These are phyloP conservation scores for Tolypocladium album DNA, from an alignment of 2,329 filamentous ascomycete genomes.

Conservation along the genomic window DNA sequence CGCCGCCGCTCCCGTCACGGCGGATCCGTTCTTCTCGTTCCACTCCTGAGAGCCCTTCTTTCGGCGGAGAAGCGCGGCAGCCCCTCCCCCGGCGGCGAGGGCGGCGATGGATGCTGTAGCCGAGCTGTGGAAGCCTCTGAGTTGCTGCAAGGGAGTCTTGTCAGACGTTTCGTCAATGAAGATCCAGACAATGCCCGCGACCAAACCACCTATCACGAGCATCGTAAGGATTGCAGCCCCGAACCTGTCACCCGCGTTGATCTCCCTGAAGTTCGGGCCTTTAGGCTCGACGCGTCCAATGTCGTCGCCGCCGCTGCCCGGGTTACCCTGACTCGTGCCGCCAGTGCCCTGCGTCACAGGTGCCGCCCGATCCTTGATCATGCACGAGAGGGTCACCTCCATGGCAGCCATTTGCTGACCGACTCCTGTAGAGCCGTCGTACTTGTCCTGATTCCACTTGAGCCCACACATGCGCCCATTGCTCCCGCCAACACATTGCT, in stretches of 20 bases:
- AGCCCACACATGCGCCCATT: conserved; percentile 50
- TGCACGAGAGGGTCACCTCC: conserved; percentile 52
- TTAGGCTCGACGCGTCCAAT: conserved; percentile 24
- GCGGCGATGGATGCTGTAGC: conserved; percentile 9
- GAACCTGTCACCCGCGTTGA: conserved; percentile 50
- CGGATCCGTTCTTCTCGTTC: conserved; percentile 12
- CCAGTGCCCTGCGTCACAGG: conserved; percentile 41
- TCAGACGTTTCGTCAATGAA: conserved; percentile 35
- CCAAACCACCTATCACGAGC: conserved; percentile 40
- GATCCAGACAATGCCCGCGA: conserved; percentile 41
- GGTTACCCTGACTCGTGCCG: conserved; percentile 43
- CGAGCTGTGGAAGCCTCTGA: conserved; percentile 14
- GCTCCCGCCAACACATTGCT: conserved; percentile 44
- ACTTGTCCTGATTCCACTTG: conserved; percentile 45
- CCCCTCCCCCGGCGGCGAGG: conserved; percentile 11
- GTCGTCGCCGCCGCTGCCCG: conserved; percentile 34
- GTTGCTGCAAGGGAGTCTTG: conserved; percentile 19
- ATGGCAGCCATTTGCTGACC: conserved; percentile 63
- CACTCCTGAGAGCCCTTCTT: conserved; percentile 5
- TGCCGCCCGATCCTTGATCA: conserved; percentile 33
- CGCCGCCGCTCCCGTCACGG: conserved; percentile 4
- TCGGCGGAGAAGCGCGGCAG: conserved; percentile 9
- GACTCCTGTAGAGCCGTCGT: conserved; percentile 50
- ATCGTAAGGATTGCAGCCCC: conserved; percentile 58
- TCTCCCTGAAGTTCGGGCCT: conserved; percentile 12